A percentile compares a stretch with the other conserved stretches of the same genome.
Evolutionary conservation across 257 asterid species (phyloP).

Genomic region (Fraxinus pennsylvanica): DNA sequence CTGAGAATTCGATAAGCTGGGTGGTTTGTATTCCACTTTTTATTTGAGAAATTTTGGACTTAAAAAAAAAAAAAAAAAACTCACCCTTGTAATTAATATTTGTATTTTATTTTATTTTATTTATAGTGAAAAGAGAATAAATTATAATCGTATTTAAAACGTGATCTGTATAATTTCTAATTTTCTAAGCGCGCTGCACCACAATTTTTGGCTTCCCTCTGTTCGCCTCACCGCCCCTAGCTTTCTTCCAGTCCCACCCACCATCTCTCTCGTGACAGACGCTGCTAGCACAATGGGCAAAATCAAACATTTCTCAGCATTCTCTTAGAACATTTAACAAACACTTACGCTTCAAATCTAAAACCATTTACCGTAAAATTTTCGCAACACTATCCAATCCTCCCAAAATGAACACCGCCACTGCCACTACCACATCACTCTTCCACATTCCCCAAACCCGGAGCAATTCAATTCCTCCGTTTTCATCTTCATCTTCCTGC

Average conservation of each 20-base stretch:
- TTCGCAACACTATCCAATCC: neutral
- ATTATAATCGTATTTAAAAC: too few species aligned
- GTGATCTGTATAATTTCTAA: neutral
- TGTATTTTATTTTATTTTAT: too few species aligned
- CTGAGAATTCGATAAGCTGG: too few species aligned
- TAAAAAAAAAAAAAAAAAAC: too few species aligned
- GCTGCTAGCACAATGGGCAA: conserved; percentile 25
- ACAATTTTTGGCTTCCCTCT: neutral
- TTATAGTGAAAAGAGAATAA: too few species aligned
- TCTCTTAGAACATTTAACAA: conserved; percentile 40
- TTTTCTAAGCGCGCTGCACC: neutral
- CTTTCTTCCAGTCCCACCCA: neutral
- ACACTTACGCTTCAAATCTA: conserved; percentile 19
- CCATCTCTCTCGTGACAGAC: neutral
- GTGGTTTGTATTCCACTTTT: too few species aligned
- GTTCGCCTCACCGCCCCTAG: too few species aligned
- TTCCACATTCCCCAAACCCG: conserved; percentile 37
- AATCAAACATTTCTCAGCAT: conserved; percentile 29
- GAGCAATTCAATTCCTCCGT: conserved; percentile 32
- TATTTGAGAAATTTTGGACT: too few species aligned
- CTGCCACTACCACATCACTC: conserved; percentile 47
- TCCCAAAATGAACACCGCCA: conserved; percentile 37
- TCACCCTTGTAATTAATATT: too few species aligned
- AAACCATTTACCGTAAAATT: neutral
- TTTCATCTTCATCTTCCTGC: conserved; percentile 53